phyloP scores from a whole-genome alignment of 192 early-diverging fungal species.

The Backusella mclennaniae region DNA sequence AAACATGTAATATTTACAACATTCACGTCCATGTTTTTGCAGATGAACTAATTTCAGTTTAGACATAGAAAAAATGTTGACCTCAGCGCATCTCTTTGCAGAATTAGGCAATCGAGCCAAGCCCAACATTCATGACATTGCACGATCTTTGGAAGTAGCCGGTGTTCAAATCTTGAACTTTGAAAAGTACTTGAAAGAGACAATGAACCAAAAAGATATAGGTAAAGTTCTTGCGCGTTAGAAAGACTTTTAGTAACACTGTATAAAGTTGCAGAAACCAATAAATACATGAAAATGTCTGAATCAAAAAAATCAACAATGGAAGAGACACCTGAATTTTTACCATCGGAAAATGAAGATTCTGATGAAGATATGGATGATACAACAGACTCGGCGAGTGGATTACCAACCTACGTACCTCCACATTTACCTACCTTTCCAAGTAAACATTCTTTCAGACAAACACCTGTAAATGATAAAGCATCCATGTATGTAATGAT shows the following conservation, averaged over 20 bases:
- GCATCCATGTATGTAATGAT: background rate
- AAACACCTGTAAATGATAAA: slow-evolving; percentile 46
- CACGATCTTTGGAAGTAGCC: slow-evolving; percentile 40
- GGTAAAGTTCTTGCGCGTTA: background rate
- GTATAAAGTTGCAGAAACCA: background rate
- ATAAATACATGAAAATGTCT: slow-evolving; percentile 2
- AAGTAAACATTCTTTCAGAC: slow-evolving; percentile 56
- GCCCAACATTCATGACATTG: slow-evolving; percentile 51
- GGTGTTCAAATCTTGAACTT: slow-evolving; percentile 37
- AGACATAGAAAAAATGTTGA: slow-evolving; percentile 50
- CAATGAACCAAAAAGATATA: background rate
- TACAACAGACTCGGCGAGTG: slow-evolving; percentile 17
- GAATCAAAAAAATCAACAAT: slow-evolving; percentile 24
- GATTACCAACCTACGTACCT: slow-evolving; percentile 44
- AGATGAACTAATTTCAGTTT: background rate
- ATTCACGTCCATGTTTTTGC: background rate
- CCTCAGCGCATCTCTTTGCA: slow-evolving; percentile 45
- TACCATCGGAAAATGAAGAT: slow-evolving; percentile 39
- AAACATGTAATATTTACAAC: slow-evolving; percentile 33
- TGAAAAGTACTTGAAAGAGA: slow-evolving; percentile 29
- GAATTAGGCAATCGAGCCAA: slow-evolving; percentile 50
- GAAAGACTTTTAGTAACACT: background rate
- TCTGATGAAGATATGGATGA: slow-evolving; percentile 26
- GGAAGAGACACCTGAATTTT: slow-evolving; percentile 33
- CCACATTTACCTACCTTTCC: slow-evolving; percentile 50